These are phyloP conservation scores for Lachancea cidri DNA, from an alignment of 805 yeast species.

Conservation along the genomic window DNA sequence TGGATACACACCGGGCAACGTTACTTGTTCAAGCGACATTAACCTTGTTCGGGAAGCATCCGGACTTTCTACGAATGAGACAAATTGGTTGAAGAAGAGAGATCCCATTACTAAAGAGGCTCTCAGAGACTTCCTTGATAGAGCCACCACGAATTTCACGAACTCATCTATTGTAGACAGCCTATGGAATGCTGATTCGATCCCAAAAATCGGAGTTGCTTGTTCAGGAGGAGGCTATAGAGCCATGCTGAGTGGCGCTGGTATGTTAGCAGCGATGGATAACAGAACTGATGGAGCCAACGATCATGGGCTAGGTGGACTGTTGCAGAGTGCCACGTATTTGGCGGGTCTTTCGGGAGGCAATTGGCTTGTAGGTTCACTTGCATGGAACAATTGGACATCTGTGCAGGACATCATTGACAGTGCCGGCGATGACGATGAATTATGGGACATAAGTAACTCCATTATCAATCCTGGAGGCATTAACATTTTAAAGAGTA, in stretches of 20 bases:
- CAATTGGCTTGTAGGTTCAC: slow-evolving; percentile 71
- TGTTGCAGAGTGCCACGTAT: slow-evolving; percentile 66
- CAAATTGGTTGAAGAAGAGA: slow-evolving; percentile 47
- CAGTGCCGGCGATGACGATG: slow-evolving; percentile 30
- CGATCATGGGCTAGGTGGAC: slow-evolving; percentile 61
- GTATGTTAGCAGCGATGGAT: slow-evolving; percentile 74
- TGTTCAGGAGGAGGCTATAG: slow-evolving; percentile 88
- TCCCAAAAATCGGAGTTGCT: slow-evolving; percentile 49
- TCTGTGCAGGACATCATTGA: slow-evolving; percentile 54
- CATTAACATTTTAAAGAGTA: slow-evolving; percentile 47
- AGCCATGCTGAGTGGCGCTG: slow-evolving; percentile 84
- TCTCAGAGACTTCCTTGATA: slow-evolving; percentile 31
- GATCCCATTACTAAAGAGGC: slow-evolving; percentile 42
- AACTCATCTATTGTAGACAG: slow-evolving; percentile 15
- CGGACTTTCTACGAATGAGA: slow-evolving; percentile 42
- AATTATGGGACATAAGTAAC: slow-evolving; percentile 66
- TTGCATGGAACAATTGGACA: slow-evolving; percentile 69
- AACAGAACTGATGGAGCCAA: slow-evolving; percentile 58
- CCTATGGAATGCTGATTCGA: slow-evolving; percentile 20
- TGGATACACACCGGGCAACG: slow-evolving; percentile 57
- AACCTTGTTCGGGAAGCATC: slow-evolving; percentile 45
- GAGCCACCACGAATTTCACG: slow-evolving; percentile 22
- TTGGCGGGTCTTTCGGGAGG: slow-evolving; percentile 82
- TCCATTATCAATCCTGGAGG: slow-evolving; percentile 66
- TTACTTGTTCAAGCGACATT: slow-evolving; percentile 47